phyloP scores from a whole-genome alignment of 441 rosid genomes.

The Isatis lusitanica region DNA sequence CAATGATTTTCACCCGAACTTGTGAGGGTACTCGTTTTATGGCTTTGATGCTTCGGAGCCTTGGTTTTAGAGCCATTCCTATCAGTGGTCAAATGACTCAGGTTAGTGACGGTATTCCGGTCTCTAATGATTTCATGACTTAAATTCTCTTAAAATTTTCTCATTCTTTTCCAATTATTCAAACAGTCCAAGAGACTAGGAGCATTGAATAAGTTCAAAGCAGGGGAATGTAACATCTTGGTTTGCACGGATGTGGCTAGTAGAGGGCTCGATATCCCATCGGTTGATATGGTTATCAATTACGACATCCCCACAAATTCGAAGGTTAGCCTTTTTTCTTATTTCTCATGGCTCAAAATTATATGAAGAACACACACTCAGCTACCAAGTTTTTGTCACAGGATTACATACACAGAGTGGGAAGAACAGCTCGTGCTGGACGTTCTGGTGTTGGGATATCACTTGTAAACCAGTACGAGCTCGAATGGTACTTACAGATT shows the following conservation, averaged over 20 bases:
- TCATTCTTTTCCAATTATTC: not conserved
- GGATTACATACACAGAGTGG: slow-evolving; percentile 95
- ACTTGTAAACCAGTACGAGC: slow-evolving; percentile 85
- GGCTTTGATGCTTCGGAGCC: slow-evolving; percentile 81
- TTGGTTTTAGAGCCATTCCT: slow-evolving; percentile 91
- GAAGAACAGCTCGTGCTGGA: slow-evolving; percentile 99
- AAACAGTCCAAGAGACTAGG: slow-evolving; percentile 93
- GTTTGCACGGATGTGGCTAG: slow-evolving; percentile 96
- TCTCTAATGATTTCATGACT: not conserved
- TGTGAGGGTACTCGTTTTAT: slow-evolving; percentile 82
- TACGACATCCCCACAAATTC: slow-evolving; percentile 45
- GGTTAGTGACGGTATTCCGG: slow-evolving; percentile 39
- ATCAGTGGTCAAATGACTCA: slow-evolving; percentile 97
- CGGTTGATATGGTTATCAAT: slow-evolving; percentile 89
- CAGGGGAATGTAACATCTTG: slow-evolving; percentile 92
- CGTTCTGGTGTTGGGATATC: slow-evolving; percentile 94
- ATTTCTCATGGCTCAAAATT: not conserved
- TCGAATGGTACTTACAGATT: slow-evolving; percentile 93
- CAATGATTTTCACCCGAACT: slow-evolving; percentile 95
- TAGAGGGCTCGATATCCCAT: slow-evolving; percentile 96
- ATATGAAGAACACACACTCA: slow-evolving; percentile 2
- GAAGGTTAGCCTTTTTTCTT: slow-evolving; percentile 52
- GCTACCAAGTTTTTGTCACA: slow-evolving; percentile 30
- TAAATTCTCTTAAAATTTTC: not conserved
- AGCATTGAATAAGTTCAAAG: slow-evolving; percentile 90